Evolutionary conservation across 371 early-diverging fungal species (phyloP).

Genomic region (Umbelopsis sp.): DNA sequence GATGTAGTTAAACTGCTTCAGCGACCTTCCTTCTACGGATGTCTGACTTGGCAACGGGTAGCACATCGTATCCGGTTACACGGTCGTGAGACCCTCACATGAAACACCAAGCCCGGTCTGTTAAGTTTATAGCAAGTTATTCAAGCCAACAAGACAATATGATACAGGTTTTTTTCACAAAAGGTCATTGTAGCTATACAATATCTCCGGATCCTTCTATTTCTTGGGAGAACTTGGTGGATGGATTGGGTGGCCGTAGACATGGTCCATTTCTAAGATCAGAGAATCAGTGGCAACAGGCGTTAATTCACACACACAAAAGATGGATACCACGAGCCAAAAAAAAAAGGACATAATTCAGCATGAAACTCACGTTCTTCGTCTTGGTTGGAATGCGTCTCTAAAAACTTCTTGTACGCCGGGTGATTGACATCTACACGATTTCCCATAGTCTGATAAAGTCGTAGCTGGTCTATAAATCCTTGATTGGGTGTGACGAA

Average conservation of each 20-base stretch:
- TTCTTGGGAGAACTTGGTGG: not conserved
- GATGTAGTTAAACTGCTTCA: no score
- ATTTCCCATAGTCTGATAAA: slow-evolving; percentile 68
- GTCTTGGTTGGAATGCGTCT: slow-evolving; percentile 39
- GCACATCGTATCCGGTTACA: not conserved
- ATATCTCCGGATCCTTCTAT: not conserved
- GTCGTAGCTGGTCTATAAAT: slow-evolving; percentile 67
- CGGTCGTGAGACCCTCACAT: slow-evolving; percentile 13
- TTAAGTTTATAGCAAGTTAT: no score
- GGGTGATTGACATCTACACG: slow-evolving; percentile 55
- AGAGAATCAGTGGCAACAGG: not conserved
- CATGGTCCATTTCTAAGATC: slow-evolving; percentile 1
- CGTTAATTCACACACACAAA: not conserved
- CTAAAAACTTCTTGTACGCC: slow-evolving; percentile 67
- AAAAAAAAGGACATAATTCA: no score
- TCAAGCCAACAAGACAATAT: not conserved
- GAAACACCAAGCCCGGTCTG: not conserved
- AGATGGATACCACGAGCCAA: not conserved
- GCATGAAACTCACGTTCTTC: slow-evolving; percentile 15
- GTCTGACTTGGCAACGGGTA: not conserved
- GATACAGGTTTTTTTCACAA: not conserved
- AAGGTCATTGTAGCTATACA: not conserved
- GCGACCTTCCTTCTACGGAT: no score
- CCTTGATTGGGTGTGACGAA: slow-evolving; percentile 76
- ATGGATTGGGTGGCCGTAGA: not conserved